Evolutionary conservation across 768 basidiomycete genomes (phyloP), one percentile per base, ranked within the genome.

Genomic region (Grammothele lineata): DNA sequence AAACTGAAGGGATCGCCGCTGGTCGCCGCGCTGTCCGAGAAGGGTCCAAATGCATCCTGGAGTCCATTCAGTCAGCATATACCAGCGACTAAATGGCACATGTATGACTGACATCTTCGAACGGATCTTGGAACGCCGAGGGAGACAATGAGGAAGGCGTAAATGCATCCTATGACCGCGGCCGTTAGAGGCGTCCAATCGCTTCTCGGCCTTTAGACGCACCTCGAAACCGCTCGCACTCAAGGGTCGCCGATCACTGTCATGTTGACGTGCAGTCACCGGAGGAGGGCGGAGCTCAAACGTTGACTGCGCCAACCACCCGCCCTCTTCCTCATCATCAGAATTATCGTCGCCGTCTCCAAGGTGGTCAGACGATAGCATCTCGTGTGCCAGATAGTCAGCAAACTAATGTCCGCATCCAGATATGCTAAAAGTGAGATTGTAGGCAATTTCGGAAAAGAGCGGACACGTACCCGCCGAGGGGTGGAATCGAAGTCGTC

Each of bases 251-350:
- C 66, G 63, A 14, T 56, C 61, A 8, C 47, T 43, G 26, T 57
- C 54, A 23, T 52, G 59, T 22, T 57, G 55, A 5, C 55, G 57
- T 14, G 60, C 59, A 4, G 62, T 48, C 8, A 58, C 57, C 17
- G 61, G 57, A 11, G 60, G 58, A 26, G 63, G 58, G 11, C 58
- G 62, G 25, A 45, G 32, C 22, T 76, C 75, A 53, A 89, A 89
- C n/a, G 74, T 80, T 8, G 86, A 89, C 36, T 86, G 83, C 3
- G 87, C 74, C 21, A 91, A 64, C 90, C 89, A 92, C 0, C 87
- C 87, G 4, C 79, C 79, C 11, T 87, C 87, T 15, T 87, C 85
- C 9, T 77, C 73, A 7, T 87, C 85, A 37, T 87, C 76, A 1
- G 73, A 76, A 22, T 67, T 62, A 43, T 75, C 76, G 47, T 69